phyloP scores from a whole-genome alignment of 75 land plant species.

The Ceratopteris richardii region DNA sequence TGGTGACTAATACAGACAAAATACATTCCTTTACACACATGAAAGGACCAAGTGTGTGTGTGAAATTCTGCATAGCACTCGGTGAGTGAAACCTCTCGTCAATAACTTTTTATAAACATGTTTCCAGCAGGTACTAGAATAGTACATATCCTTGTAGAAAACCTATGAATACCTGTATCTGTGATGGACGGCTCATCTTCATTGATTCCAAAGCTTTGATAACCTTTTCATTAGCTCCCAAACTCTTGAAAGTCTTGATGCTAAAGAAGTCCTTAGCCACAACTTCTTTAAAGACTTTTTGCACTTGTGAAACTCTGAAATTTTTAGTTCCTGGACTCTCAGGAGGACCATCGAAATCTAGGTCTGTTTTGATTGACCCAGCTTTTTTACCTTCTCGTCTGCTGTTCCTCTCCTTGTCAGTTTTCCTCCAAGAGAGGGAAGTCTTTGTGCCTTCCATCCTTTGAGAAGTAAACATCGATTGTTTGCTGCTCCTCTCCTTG shows the following conservation, averaged over 20 bases:
- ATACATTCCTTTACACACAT: too few relatives aligned
- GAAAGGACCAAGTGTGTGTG: too few relatives aligned
- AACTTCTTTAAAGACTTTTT: background rate
- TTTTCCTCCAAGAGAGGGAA: background rate
- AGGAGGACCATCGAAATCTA: background rate
- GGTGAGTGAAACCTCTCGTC: too few relatives aligned
- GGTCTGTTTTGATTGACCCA: too few relatives aligned
- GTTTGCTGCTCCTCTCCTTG: background rate
- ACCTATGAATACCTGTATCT: constrained; percentile 96
- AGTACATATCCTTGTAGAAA: too few relatives aligned
- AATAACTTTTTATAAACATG: too few relatives aligned
- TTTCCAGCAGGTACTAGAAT: too few relatives aligned
- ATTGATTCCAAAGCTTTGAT: constrained; percentile 41
- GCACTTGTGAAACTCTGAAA: background rate
- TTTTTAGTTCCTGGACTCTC: background rate
- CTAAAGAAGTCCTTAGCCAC: constrained; percentile 62
- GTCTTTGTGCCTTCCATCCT: background rate
- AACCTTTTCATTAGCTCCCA: constrained; percentile 71
- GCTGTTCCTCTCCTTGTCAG: background rate
- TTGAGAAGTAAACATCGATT: background rate
- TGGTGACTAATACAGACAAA: too few relatives aligned
- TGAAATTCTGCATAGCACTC: too few relatives aligned
- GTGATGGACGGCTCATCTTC: constrained; percentile 53
- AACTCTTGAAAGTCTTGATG: constrained; percentile 52
- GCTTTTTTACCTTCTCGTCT: background rate